A percentile compares a stretch with the other conserved stretches of the same genome.
Conservation (phyloP, 768 basidiomycete species). For the Psilocybe tampanensis region DNA sequence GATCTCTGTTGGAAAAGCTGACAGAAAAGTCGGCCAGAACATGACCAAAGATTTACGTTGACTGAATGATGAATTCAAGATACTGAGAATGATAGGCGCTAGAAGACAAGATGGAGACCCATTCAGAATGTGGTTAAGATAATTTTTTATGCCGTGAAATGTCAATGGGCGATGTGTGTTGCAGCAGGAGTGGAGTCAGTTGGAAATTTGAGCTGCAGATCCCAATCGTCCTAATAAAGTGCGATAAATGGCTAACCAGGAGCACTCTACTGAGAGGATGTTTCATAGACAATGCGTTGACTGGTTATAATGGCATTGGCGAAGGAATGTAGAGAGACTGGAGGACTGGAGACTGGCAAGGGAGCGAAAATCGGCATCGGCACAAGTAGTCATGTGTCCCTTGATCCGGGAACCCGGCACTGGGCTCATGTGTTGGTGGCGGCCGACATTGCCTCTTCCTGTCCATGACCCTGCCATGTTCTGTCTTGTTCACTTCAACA, state of each 20-base stretch:
- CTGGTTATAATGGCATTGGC: too few relatives aligned
- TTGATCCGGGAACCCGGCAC: neutral
- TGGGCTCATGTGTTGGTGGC: neutral
- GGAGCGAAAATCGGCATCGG: neutral
- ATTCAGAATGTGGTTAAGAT: neutral
- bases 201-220: too few relatives aligned
- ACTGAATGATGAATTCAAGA: neutral
- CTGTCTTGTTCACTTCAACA: neutral
- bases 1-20: neutral
- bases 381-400: neutral
- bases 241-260: too few relatives aligned
- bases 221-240: too few relatives aligned
- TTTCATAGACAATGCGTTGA: too few relatives aligned
- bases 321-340: too few relatives aligned
- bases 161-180: neutral
- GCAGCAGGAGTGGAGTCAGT: neutral
- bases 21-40: neutral
- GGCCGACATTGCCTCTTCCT: neutral
- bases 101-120: neutral
- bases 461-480: neutral
- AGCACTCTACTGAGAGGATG: too few relatives aligned
- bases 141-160: neutral
- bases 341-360: too few relatives aligned
- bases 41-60: neutral
- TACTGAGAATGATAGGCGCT: slow-evolving; percentile 1